These are phyloP conservation scores for Chrysoporthe cubensis DNA, from an alignment of 2,329 filamentous ascomycete genomes.

Conservation along the genomic window DNA sequence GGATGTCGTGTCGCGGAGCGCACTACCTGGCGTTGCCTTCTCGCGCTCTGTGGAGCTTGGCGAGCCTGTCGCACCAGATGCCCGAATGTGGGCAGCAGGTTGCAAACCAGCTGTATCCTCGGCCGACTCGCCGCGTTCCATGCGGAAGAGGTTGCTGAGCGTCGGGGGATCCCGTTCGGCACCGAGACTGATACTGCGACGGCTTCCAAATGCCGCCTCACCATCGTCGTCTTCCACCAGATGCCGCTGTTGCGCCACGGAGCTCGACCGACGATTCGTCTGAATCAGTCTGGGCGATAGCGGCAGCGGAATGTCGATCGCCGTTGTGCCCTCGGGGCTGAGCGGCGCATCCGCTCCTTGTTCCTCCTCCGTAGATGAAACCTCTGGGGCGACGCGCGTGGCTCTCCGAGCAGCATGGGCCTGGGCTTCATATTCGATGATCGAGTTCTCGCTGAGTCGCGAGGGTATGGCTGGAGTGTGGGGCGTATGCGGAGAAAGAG, in stretches of 20 bases:
- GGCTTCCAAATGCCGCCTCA: conserved; percentile 62
- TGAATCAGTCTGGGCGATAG: conserved; percentile 64
- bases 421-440: conserved; percentile 65
- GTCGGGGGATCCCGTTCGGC: conserved; percentile 67
- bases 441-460: conserved; percentile 87
- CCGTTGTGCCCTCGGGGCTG: conserved; percentile 60
- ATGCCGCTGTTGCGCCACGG: conserved; percentile 66
- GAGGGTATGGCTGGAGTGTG: conserved; percentile 94
- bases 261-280: conserved; percentile 67
- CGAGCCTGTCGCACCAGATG: conserved; percentile 43
- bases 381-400: conserved; percentile 35
- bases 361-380: conserved; percentile 36
- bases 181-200: conserved; percentile 71
- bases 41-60: conserved; percentile 46
- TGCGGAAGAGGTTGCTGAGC: conserved; percentile 64
- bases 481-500: conserved; percentile 85
- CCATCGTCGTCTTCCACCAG: conserved; percentile 61
- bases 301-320: conserved; percentile 75
- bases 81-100: conserved; percentile 47
- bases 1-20: conserved; percentile 35
- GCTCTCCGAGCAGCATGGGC: conserved; percentile 33
- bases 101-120: conserved; percentile 42
- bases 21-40: conserved; percentile 47
- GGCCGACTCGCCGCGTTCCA: conserved; percentile 42
- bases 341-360: conserved; percentile 42